Evolutionary conservation across 2,329 filamentous ascomycete species (phyloP).

Genomic region (Bipolaris cookei): DNA sequence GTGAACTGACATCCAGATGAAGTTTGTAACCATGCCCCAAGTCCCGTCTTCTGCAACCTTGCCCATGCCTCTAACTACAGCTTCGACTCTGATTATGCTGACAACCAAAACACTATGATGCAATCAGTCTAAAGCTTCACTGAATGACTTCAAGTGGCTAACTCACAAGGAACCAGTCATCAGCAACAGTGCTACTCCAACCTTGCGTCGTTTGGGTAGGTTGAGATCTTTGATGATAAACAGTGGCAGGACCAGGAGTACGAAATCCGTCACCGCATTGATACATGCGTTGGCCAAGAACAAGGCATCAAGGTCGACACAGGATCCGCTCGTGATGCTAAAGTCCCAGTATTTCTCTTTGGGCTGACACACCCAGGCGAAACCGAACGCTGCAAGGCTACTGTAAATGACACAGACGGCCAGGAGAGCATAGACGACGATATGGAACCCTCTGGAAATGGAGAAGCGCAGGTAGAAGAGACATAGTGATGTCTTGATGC

Average conservation of each 20-base stretch:
- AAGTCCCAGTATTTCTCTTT: constrained; percentile 28
- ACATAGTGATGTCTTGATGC: constrained; percentile 23
- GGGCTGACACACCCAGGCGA: constrained; percentile 25
- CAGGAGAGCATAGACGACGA: constrained; percentile 16
- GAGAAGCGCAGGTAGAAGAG: constrained; percentile 24
- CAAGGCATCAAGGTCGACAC: constrained; percentile 20
- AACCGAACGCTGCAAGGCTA: constrained; percentile 19
- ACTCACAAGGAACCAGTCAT: constrained; percentile 29
- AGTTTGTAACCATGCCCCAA: constrained; percentile 24
- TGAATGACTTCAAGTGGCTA: neutral
- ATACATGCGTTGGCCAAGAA: constrained; percentile 23
- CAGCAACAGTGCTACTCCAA: constrained; percentile 22
- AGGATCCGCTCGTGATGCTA: constrained; percentile 17
- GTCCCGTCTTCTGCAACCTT: constrained; percentile 17
- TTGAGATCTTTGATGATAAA: constrained; percentile 28
- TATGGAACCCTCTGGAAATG: constrained; percentile 14
- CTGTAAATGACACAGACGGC: constrained; percentile 22
- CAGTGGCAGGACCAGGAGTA: constrained; percentile 25
- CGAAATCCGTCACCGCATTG: constrained; percentile 22
- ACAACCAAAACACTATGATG: constrained; percentile 20
- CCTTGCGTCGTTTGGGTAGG: constrained; percentile 21
- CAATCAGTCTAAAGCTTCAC: neutral
- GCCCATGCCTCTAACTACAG: constrained; percentile 15
- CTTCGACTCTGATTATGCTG: constrained; percentile 22
- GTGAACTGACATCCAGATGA: constrained; percentile 25